Evolutionary conservation across 1,139 yeast genomes (phyloP).

Genomic region (Suhomyces coccinellae): DNA sequence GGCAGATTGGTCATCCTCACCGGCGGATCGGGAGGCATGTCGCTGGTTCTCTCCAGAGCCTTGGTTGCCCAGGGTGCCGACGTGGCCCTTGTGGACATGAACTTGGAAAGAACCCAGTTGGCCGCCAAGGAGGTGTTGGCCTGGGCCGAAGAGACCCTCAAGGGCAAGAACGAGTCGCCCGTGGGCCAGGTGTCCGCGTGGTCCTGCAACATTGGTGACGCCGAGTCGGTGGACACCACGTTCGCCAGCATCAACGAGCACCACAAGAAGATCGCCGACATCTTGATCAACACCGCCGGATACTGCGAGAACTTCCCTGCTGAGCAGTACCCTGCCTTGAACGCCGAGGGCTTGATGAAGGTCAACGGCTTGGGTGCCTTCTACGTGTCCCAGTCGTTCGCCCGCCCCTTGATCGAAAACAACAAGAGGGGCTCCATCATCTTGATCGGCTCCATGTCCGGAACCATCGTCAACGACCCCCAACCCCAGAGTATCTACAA

Average conservation of each 20-base stretch:
- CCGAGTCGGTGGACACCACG: slow-evolving; percentile 57
- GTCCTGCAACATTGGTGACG: slow-evolving; percentile 75
- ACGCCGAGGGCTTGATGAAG: slow-evolving; percentile 67
- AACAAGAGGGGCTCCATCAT: slow-evolving; percentile 51
- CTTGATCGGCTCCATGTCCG: slow-evolving; percentile 51
- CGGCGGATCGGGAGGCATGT: slow-evolving; percentile 84
- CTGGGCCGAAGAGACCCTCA: slow-evolving; percentile 54
- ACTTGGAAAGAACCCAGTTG: slow-evolving; percentile 56
- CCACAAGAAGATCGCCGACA: slow-evolving; percentile 61
- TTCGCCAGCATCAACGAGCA: slow-evolving; percentile 52
- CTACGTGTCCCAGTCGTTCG: slow-evolving; percentile 61
- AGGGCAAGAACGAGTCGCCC: slow-evolving; percentile 40
- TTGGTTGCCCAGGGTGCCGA: slow-evolving; percentile 68
- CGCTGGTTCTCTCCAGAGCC: slow-evolving; percentile 66
- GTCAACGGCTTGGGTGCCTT: slow-evolving; percentile 78
- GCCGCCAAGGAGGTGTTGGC: slow-evolving; percentile 59
- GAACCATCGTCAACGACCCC: slow-evolving; percentile 52
- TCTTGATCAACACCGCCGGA: slow-evolving; percentile 80
- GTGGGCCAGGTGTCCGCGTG: slow-evolving; percentile 62
- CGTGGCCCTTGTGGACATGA: slow-evolving; percentile 73
- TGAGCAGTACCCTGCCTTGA: slow-evolving; percentile 69
- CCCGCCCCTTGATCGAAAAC: slow-evolving; percentile 63
- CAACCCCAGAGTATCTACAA: slow-evolving; percentile 53
- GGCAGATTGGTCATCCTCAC: slow-evolving; percentile 74
- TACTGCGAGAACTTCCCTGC: slow-evolving; percentile 80